These are phyloP conservation scores for Drechslerella dactyloides DNA, from an alignment of 2,329 filamentous ascomycete species.

Conservation along the genomic window DNA sequence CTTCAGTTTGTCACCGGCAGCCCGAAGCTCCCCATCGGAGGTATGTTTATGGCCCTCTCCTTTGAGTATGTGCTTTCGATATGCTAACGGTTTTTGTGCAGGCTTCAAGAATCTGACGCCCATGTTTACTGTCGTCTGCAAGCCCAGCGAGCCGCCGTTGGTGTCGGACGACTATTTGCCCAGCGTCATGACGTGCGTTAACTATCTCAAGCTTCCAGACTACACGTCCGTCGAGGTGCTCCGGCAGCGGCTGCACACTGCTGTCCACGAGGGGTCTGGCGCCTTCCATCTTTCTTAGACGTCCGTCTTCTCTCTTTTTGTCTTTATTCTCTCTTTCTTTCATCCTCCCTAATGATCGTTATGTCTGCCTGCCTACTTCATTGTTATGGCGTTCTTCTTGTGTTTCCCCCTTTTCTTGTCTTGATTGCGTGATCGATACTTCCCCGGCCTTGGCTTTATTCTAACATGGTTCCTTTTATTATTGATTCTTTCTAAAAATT, in stretches of 20 bases:
- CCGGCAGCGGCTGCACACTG: slow-evolving; percentile 77
- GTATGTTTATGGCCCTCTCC: slow-evolving; percentile 63
- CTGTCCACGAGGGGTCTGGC: slow-evolving; percentile 93
- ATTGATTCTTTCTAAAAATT: no score
- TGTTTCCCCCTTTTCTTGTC: slow-evolving; percentile 6
- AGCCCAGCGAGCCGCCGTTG: slow-evolving; percentile 93
- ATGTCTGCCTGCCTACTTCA: slow-evolving; percentile 17
- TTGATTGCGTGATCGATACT: slow-evolving; percentile 7
- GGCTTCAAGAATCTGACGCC: slow-evolving; percentile 96
- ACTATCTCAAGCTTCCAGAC: slow-evolving; percentile 96
- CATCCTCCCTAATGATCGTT: slow-evolving; percentile 26
- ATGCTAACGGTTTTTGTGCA: slow-evolving; percentile 58
- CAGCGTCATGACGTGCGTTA: slow-evolving; percentile 99
- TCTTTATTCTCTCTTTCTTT: background rate
- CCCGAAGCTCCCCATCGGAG: slow-evolving; percentile 96
- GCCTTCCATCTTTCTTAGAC: slow-evolving; percentile 90
- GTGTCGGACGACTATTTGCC: slow-evolving; percentile 97
- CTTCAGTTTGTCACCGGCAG: slow-evolving; percentile 97
- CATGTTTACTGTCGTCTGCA: slow-evolving; percentile 99
- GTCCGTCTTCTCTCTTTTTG: background rate
- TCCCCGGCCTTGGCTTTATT: background rate
- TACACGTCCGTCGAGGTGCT: slow-evolving; percentile 81
- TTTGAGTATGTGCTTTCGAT: slow-evolving; percentile 30
- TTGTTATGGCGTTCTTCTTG: slow-evolving; percentile 38
- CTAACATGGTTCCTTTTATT: slow-evolving; percentile 10